Evolutionary conservation across 148 eudicot genomes (phyloP), one percentile per base, ranked within the genome.

Genomic region (Dysphania ambrosioides): DNA sequence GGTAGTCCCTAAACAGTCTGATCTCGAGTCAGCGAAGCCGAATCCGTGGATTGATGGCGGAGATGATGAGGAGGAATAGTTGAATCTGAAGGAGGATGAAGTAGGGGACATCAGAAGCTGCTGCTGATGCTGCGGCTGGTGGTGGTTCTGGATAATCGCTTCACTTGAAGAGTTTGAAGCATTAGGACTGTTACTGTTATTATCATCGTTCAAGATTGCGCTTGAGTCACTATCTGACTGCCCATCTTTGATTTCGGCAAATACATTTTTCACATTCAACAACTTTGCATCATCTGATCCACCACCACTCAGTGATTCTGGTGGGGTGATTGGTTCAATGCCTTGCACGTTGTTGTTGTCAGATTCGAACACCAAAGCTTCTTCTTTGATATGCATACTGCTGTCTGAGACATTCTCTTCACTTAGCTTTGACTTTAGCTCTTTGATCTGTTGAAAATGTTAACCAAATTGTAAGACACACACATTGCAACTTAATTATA

Each of bases 141-240:
- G n/a, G n/a, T n/a, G n/a, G 38, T 81, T 70, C 10, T 78, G 78
- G 31, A 70, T 66, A 23, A 72, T 40, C 12, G 19, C 66, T 41
- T 75, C 83, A 68, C 65, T 66, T 26, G 87, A 80, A 3, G 85
- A 77, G 13, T 82, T 83, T 12, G 85, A 80, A 5, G 86, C 79
- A 11, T 80, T 87, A 38, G 92, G 92, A 77, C 89, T 87, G 79
- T n/a, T 53, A 53, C 66, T 72, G 12, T 86, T 86, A 68, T 66
- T 73, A 16, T 88, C 97, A 36, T 91, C 95, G 82, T 92, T 92
- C 31, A 94, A 80, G 59, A 94, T 87, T 2, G 97, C 98, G 51
- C 98, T 94, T 1, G 98, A 87, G 55, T 93, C 91, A 53, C 98
- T 94, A 6, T 90, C 93, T 0, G 97, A 88, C 1, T 85, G 87